These are phyloP conservation scores for Leishmania tarentolae DNA, from an alignment of 208 protist species.

Conservation along the genomic window DNA sequence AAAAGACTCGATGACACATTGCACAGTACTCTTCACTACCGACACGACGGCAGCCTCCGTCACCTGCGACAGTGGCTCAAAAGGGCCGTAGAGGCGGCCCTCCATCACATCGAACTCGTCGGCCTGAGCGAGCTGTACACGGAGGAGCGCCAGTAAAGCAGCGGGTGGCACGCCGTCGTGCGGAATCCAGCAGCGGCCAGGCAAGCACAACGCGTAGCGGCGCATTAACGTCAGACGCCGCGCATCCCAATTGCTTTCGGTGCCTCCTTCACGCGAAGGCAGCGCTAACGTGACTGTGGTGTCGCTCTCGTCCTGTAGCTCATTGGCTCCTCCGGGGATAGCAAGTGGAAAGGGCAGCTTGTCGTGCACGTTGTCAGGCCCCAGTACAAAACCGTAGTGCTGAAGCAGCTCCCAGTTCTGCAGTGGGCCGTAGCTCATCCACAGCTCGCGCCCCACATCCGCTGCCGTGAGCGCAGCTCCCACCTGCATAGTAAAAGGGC, in stretches of 20 bases:
- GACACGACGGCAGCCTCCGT: slow-evolving; percentile 67
- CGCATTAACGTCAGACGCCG: slow-evolving; percentile 51
- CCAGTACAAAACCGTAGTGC: slow-evolving; percentile 91
- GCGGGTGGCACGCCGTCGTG: slow-evolving; percentile 53
- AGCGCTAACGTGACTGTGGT: not conserved
- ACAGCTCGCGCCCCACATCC: slow-evolving; percentile 80
- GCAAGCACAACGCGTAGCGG: slow-evolving; percentile 52
- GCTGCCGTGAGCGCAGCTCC: slow-evolving; percentile 56
- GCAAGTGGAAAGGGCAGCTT: slow-evolving; percentile 82
- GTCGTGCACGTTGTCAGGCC: slow-evolving; percentile 74
- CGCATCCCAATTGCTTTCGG: slow-evolving; percentile 40
- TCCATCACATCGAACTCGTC: slow-evolving; percentile 78
- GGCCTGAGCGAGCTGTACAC: slow-evolving; percentile 69
- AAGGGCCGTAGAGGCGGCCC: slow-evolving; percentile 44
- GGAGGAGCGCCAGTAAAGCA: slow-evolving; percentile 76
- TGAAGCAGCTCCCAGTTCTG: slow-evolving; percentile 93
- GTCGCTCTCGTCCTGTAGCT: not conserved
- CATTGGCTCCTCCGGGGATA: slow-evolving; percentile 14
- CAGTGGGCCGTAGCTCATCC: slow-evolving; percentile 94
- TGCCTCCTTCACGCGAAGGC: not conserved
- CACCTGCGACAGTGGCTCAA: slow-evolving; percentile 38
- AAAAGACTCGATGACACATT: slow-evolving; percentile 63
- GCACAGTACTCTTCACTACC: slow-evolving; percentile 49
- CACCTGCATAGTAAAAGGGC: slow-evolving; percentile 83
- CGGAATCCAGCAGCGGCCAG: slow-evolving; percentile 66